Evolutionary conservation across 2,329 filamentous ascomycete species (phyloP).

Genomic region (Sporothrix mexicana): DNA sequence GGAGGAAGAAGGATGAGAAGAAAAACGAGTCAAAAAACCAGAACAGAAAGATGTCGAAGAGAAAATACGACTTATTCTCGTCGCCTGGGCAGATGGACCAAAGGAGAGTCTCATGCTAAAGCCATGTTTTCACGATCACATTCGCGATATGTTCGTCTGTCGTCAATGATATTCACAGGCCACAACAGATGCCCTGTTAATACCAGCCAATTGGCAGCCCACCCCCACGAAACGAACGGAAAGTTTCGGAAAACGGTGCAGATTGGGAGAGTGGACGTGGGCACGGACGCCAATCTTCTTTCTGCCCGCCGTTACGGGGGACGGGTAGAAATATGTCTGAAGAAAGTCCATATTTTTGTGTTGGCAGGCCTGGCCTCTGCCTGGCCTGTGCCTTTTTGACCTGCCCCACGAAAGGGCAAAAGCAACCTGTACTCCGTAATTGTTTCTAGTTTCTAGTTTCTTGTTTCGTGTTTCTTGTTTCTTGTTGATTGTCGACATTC

Average conservation of each 20-base stretch:
- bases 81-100: background rate
- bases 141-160: background rate
- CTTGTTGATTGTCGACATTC: background rate
- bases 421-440: background rate
- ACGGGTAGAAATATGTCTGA: background rate
- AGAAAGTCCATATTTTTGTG: too few species aligned
- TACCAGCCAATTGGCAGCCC: background rate
- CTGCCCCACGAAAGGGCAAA: background rate
- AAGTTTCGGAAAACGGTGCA: constrained; percentile 29
- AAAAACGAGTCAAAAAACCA: background rate
- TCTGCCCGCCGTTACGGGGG: constrained; percentile 4
- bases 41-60: too few species aligned
- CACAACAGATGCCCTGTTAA: background rate
- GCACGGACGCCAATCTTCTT: constrained; percentile 14
- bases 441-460: background rate
- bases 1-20: background rate
- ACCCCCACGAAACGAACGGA: constrained; percentile 31
- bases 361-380: background rate
- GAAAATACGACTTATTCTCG: background rate
- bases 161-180: background rate
- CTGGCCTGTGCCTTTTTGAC: too few species aligned
- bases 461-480: background rate
- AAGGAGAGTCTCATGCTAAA: background rate
- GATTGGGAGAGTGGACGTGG: background rate
- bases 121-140: background rate